phyloP scores from a whole-genome alignment of 352 stramenopile genomes.

The Phytophthora chlamydospora region DNA sequence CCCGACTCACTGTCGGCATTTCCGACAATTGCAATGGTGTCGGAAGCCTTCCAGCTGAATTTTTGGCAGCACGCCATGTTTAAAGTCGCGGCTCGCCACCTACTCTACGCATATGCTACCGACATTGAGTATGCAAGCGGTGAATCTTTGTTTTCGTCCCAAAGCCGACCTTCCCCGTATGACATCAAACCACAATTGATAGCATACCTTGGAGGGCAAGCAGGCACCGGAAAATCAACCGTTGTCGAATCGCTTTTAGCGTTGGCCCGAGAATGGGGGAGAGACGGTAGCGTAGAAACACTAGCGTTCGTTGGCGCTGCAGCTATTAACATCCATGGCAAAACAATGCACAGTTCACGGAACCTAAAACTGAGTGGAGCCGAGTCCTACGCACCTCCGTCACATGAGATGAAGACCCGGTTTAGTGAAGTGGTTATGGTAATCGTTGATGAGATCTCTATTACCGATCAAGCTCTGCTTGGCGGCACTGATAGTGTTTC shows the following conservation, averaged over 20 bases:
- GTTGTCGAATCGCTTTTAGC: background rate
- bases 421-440: slow-evolving; percentile 29
- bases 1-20: no score
- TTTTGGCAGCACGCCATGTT: no score
- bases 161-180: background rate
- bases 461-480: slow-evolving; percentile 29
- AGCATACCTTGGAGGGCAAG: background rate
- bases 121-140: background rate
- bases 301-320: slow-evolving; percentile 17
- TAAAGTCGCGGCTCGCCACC: no score
- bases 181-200: slow-evolving; percentile 3
- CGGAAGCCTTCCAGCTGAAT: no score
- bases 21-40: no score
- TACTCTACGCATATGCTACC: background rate
- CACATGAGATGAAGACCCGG: slow-evolving; percentile 13
- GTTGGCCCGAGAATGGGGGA: background rate
- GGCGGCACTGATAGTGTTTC: slow-evolving; percentile 18
- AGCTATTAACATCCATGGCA: slow-evolving; percentile 19
- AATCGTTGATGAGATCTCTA: slow-evolving; percentile 36
- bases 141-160: background rate
- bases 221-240: background rate
- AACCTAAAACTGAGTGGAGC: slow-evolving; percentile 4
- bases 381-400: slow-evolving; percentile 10
- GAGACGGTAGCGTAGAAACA: slow-evolving; percentile 3
- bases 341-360: slow-evolving; percentile 21